phyloP scores from a whole-genome alignment of 352 stramenopile genomes.

The Thalassiosira mediterranea region DNA sequence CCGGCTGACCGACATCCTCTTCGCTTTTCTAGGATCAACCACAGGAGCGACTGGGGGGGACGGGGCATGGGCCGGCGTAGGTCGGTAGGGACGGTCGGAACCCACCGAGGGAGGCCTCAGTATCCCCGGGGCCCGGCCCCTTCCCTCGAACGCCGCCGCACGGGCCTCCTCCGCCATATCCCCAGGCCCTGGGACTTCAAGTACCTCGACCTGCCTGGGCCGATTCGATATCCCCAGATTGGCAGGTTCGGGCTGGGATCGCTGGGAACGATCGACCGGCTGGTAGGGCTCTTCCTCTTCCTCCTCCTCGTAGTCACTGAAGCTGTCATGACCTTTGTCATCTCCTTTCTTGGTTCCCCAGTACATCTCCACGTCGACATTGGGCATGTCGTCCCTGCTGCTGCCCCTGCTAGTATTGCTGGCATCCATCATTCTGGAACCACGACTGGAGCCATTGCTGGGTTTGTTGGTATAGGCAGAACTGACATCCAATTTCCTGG shows the following conservation, averaged over 20 bases:
- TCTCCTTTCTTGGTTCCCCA: slow-evolving; percentile 29
- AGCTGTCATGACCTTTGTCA: no score
- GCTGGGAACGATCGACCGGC: not conserved
- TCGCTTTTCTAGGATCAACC: no score
- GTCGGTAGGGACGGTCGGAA: no score
- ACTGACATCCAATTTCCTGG: not conserved
- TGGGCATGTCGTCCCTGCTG: slow-evolving; percentile 20
- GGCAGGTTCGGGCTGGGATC: not conserved
- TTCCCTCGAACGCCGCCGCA: no score
- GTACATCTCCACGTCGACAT: slow-evolving; percentile 42
- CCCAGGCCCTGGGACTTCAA: not conserved
- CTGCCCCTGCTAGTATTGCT: not conserved
- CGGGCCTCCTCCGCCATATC: no score
- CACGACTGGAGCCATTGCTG: not conserved
- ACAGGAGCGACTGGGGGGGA: no score
- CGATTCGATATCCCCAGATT: not conserved
- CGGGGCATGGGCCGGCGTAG: no score
- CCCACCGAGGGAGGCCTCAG: not conserved
- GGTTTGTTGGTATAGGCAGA: not conserved
- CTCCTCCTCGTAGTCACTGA: slow-evolving; percentile 3
- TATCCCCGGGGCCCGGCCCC: no score
- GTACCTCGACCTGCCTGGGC: not conserved
- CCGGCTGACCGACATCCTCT: no score
- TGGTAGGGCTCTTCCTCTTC: slow-evolving; percentile 1
- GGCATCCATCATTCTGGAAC: not conserved